Evolutionary conservation across 164 flowering plant species (phyloP).

Genomic region (Pachysandra terminalis): DNA sequence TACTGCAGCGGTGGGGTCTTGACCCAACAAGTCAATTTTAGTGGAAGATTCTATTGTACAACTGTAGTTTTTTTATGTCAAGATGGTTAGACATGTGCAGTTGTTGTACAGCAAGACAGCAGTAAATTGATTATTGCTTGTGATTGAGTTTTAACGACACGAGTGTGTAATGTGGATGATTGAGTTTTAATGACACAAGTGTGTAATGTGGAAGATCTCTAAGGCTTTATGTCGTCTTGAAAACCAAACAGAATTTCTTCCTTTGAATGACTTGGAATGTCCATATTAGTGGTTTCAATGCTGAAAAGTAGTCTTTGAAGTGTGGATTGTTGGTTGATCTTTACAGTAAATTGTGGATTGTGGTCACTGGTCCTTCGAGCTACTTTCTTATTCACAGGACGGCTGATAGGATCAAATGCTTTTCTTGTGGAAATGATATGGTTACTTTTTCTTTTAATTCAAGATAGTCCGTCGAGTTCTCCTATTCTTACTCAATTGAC

Average conservation of each 20-base stretch:
- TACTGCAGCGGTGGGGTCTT: slow-evolving; percentile 44
- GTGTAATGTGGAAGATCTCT: slow-evolving; percentile 16
- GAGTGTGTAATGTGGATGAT: slow-evolving; percentile 22
- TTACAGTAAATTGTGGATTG: not conserved
- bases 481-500: not conserved
- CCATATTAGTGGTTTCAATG: too few relatives aligned
- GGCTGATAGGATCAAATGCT: not conserved
- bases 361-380: slow-evolving; percentile 1
- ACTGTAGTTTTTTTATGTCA: slow-evolving; percentile 34
- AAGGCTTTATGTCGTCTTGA: slow-evolving; percentile 12
- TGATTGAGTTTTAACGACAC: slow-evolving; percentile 28
- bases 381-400: slow-evolving; percentile 7
- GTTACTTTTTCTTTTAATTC: not conserved
- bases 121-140: too few relatives aligned
- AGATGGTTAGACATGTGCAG: too few relatives aligned
- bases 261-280: too few relatives aligned
- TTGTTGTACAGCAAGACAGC: too few relatives aligned
- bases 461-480: too few relatives aligned
- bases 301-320: not conserved
- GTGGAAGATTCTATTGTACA: slow-evolving; percentile 33
- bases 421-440: not conserved
- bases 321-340: slow-evolving; percentile 7
- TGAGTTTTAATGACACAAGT: slow-evolving; percentile 14
- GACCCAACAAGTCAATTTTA: slow-evolving; percentile 32
- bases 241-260: too few relatives aligned